Evolutionary conservation across 371 early-diverging fungal species (phyloP).

Genomic region (Rhizopus stolonifer): DNA sequence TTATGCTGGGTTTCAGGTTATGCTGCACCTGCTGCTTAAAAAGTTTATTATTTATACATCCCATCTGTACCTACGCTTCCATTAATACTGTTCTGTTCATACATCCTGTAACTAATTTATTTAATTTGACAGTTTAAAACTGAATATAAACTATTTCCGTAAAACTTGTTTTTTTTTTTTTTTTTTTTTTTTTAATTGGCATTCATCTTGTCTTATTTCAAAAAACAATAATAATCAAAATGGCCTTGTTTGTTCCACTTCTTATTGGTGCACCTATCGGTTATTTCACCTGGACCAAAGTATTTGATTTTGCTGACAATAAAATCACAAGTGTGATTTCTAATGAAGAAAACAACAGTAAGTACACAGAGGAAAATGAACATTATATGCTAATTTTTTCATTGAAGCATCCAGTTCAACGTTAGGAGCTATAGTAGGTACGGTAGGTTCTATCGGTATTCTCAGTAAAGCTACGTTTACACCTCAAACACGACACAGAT

Average conservation of each 20-base stretch:
- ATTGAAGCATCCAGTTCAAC: constrained; percentile 19
- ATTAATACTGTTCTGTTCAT: constrained; percentile 1
- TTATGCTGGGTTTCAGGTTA: constrained; percentile 21
- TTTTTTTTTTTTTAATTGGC: no score
- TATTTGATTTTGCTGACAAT: constrained; percentile 31
- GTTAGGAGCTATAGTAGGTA: constrained; percentile 23
- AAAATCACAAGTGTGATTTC: not conserved
- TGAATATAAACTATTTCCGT: no score
- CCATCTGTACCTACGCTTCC: not conserved
- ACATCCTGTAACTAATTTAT: not conserved
- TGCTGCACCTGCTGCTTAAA: constrained; percentile 29
- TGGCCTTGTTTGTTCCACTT: constrained; percentile 43
- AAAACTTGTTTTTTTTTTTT: no score
- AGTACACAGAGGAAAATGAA: no score
- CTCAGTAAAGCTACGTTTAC: constrained; percentile 31
- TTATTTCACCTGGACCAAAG: constrained; percentile 38
- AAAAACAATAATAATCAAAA: constrained; percentile 8
- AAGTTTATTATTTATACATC: not conserved
- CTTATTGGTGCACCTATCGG: constrained; percentile 41
- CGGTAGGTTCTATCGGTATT: constrained; percentile 21
- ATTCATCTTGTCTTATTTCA: no score
- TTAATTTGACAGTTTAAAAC: not conserved
- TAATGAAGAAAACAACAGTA: not conserved
- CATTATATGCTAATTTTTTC: not conserved
- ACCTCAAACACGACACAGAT: constrained; percentile 30